Evolutionary conservation across 352 stramenopile species (phyloP).

Genomic region (Phytophthora multivora): DNA sequence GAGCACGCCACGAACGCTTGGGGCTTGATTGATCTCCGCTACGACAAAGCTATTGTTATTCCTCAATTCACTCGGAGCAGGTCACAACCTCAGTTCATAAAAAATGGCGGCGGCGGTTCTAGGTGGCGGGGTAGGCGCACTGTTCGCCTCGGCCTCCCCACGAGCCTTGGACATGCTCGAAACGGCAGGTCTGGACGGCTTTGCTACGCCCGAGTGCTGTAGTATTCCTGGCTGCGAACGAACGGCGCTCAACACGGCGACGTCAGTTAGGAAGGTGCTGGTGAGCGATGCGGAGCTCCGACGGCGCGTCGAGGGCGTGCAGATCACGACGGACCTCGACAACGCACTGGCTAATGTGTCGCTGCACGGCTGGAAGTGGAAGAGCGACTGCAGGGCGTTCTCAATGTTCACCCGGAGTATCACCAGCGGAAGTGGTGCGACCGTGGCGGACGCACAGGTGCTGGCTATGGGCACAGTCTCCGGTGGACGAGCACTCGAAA

Average conservation of each 20-base stretch:
- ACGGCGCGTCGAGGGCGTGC: constrained; percentile 21
- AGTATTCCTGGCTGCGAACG: constrained; percentile 14
- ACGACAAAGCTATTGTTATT: constrained; percentile 3
- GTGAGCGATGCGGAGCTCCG: constrained; percentile 41
- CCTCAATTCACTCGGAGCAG: constrained; percentile 22
- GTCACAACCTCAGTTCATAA: not conserved
- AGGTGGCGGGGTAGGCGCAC: not conserved
- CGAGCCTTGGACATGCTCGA: constrained; percentile 31
- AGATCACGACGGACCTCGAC: constrained; percentile 31
- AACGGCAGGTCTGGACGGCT: constrained; percentile 23
- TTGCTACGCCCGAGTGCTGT: constrained; percentile 15
- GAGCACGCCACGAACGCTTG: constrained; percentile 4
- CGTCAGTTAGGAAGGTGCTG: constrained; percentile 18
- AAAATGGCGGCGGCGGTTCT: constrained; percentile 19
- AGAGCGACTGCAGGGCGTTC: constrained; percentile 32
- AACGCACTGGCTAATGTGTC: constrained; percentile 35
- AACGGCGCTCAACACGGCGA: constrained; percentile 3
- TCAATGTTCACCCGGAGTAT: constrained; percentile 35
- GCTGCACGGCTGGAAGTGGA: constrained; percentile 42
- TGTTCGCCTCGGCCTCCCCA: constrained; percentile 20
- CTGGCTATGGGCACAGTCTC: constrained; percentile 40
- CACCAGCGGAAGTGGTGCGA: constrained; percentile 11
- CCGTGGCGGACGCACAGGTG: constrained; percentile 22
- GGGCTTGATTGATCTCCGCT: constrained; percentile 7
- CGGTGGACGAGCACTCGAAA: constrained; percentile 25